Conservation (phyloP, 441 rosid species). For the Croton laevigatus region DNA sequence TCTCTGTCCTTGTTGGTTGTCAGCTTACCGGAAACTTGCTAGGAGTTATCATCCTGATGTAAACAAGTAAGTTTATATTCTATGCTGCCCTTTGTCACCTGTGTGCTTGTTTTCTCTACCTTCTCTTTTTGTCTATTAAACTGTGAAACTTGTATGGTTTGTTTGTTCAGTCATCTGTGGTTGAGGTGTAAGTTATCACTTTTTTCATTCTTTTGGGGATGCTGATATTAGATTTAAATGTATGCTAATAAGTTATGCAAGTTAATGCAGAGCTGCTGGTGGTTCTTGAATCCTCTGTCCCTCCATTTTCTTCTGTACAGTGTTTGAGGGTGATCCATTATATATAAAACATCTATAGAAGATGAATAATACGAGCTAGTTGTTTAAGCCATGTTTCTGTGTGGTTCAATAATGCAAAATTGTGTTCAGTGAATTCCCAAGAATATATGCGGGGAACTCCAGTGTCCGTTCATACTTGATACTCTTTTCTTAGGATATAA, state of each 20-base stretch:
- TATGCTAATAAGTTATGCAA: not conserved
- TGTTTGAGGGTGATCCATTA: not conserved
- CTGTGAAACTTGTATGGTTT: not conserved
- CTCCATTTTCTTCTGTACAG: not conserved
- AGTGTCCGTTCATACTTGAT: not conserved
- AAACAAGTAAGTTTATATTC: slow-evolving; percentile 65
- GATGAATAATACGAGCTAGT: not conserved
- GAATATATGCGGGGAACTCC: not conserved
- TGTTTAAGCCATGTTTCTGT: not conserved
- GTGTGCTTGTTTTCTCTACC: not conserved
- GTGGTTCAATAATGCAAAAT: not conserved
- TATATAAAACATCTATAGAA: not conserved
- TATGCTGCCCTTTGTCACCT: not conserved
- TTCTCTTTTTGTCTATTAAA: slow-evolving; percentile 4
- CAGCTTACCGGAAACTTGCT: slow-evolving; percentile 94
- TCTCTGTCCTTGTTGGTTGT: slow-evolving; percentile 22
- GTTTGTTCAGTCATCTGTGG: not conserved
- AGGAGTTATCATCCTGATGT: slow-evolving; percentile 95
- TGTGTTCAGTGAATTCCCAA: not conserved
- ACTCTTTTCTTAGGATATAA: not conserved
- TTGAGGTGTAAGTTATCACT: not conserved
- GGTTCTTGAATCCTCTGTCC: not conserved
- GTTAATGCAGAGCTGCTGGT: not conserved
- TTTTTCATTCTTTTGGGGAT: not conserved
- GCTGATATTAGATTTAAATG: not conserved